Evolutionary conservation across 371 early-diverging fungal genomes (phyloP), one percentile per base, ranked within the genome.

Genomic region (Mucor irregularis): DNA sequence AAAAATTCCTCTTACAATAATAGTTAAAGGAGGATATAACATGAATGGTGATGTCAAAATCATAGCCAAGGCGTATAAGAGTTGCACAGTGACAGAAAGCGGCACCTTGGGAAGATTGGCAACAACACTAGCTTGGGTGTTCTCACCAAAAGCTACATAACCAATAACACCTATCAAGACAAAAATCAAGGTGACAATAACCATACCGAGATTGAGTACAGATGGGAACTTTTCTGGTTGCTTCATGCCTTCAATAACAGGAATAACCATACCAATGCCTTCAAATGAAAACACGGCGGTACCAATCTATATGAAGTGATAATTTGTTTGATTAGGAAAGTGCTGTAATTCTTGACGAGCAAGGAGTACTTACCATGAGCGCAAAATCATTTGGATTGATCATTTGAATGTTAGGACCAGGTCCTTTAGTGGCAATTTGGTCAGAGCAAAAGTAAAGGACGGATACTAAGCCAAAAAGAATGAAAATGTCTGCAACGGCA

Each of bases 241-340:
- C 21, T 74, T 76, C 84, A 86, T 84, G 19, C 83, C 78, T 59
- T 86, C 74, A 7, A 78, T 29, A 16, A 26, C 38, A 56, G 37
- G n/a, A 22, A 51, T n/a, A 13, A 50, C 68, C 69, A 71, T 69
- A 17, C 72, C 76, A 38, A 91, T 85, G 33, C 93, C 93, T 71
- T 93, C 93, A 66, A 90, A 93, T n/a, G 91, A 86, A 74, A 89
- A 93, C 48, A 92, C 86, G 39, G 93, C 90, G 1, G 90, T 90
- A 16, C 53, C 53, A 1, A 31, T 47, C 14, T 25, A 35, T 35
- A 14, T 35, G 16, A 6, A 35, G 13, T n/a, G 5, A 14, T 8
- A 1, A 35, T 5, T 35, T 14, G 10, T 35, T 35, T 34, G 4
- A 13, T 35, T n/a, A 1, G 13, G 5, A n/a, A 2, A n/a, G 13